Evolutionary conservation across 805 yeast species (phyloP).

Genomic region (Hanseniaspora pseudoguilliermondii): DNA sequence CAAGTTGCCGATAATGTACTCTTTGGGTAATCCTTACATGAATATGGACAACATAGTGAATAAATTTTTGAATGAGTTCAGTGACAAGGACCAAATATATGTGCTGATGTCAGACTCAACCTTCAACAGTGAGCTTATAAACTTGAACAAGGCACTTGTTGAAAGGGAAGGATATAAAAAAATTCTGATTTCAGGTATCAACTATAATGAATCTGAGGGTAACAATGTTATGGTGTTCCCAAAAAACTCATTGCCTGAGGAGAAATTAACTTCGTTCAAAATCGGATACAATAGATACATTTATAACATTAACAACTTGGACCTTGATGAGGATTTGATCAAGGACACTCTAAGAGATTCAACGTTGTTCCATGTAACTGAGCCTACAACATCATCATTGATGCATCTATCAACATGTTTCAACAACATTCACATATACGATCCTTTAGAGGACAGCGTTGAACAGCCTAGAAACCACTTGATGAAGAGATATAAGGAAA

Average conservation of each 20-base stretch:
- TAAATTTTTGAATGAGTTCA: slow-evolving; percentile 33
- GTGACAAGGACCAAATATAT: slow-evolving; percentile 33
- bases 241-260: not conserved
- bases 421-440: slow-evolving; percentile 33
- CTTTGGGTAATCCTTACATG: slow-evolving; percentile 57
- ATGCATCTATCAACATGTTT: slow-evolving; percentile 66
- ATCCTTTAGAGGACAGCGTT: slow-evolving; percentile 42
- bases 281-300: slow-evolving; percentile 8
- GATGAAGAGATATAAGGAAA: slow-evolving; percentile 69
- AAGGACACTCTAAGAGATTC: slow-evolving; percentile 32
- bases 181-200: slow-evolving; percentile 17
- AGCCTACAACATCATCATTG: slow-evolving; percentile 68
- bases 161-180: slow-evolving; percentile 25
- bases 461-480: slow-evolving; percentile 66
- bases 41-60: slow-evolving; percentile 31
- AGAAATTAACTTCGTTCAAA: not conserved
- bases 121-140: slow-evolving; percentile 35
- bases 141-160: slow-evolving; percentile 28
- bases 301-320: slow-evolving; percentile 1
- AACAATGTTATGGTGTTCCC: slow-evolving; percentile 13
- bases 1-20: slow-evolving; percentile 61
- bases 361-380: slow-evolving; percentile 54
- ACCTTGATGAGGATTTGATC: not conserved
- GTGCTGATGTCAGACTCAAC: slow-evolving; percentile 68
- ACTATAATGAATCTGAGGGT: slow-evolving; percentile 32